Evolutionary conservation across 202 grass and related monocot species (phyloP).

Genomic region (Digitaria exilis): DNA sequence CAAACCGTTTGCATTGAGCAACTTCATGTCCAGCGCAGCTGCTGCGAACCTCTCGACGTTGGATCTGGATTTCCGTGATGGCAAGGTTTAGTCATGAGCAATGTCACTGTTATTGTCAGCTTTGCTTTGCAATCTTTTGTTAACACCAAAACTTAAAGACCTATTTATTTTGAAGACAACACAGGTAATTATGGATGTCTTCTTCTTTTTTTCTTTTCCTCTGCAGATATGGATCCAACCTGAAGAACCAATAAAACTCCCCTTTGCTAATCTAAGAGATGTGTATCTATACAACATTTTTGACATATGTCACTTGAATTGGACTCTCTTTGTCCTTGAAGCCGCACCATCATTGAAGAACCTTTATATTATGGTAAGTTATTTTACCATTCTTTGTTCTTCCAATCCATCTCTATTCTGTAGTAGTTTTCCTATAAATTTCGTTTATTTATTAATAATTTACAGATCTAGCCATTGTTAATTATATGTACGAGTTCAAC

Average conservation of each 20-base stretch:
- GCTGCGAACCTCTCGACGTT: neutral
- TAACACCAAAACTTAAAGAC: too few relatives aligned
- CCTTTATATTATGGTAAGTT: neutral
- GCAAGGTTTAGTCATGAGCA: neutral
- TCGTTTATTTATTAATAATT: too few relatives aligned
- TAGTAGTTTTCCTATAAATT: too few relatives aligned
- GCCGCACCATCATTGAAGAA: slow-evolving; percentile 6
- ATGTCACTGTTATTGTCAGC: too few relatives aligned
- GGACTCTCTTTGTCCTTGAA: neutral
- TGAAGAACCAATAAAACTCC: neutral
- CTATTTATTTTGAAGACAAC: neutral
- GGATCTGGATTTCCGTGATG: neutral
- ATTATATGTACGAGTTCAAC: too few relatives aligned
- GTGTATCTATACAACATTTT: neutral
- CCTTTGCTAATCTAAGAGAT: neutral
- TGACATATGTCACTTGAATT: neutral
- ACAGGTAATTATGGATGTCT: too few relatives aligned
- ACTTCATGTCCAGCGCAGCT: too few relatives aligned
- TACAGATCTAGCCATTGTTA: too few relatives aligned
- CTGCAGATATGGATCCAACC: neutral
- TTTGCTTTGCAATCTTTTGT: too few relatives aligned
- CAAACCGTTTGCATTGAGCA: neutral
- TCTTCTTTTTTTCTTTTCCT: neutral
- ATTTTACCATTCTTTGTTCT: neutral
- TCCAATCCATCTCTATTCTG: neutral